Percentiles rank a stretch among this genome's conserved stretches.
These are phyloP conservation scores for Suillus plorans DNA, from an alignment of 768 basidiomycete genomes.

Conservation along the genomic window DNA sequence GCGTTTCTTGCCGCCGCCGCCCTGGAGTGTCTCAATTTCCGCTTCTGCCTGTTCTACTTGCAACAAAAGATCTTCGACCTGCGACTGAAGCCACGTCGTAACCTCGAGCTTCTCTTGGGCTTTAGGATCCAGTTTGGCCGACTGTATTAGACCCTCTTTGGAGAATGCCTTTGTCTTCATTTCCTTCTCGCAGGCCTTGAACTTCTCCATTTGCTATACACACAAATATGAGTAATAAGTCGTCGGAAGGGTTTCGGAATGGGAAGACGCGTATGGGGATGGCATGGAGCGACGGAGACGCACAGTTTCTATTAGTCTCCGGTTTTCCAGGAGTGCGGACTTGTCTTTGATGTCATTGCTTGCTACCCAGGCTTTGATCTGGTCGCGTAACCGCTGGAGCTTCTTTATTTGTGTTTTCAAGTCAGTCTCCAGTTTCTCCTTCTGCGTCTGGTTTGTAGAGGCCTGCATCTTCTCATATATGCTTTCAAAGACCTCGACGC, in stretches of 20 bases:
- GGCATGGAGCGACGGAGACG: constrained; percentile 28
- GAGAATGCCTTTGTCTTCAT: constrained; percentile 99
- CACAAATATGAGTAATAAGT: constrained; percentile 9
- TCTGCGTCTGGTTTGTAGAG: constrained; percentile 94
- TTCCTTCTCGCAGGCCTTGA: constrained; percentile 99
- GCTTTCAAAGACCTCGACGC: constrained; percentile 91
- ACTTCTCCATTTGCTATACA: constrained; percentile 99
- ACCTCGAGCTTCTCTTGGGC: constrained; percentile 95
- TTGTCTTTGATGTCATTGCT: constrained; percentile 99
- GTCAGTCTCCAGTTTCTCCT: constrained; percentile 95
- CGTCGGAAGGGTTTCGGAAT: constrained; percentile 14
- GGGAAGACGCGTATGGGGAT: background rate
- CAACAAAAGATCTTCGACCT: constrained; percentile 88
- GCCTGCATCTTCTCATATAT: constrained; percentile 99
- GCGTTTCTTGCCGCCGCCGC: constrained; percentile 74
- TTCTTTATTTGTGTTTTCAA: constrained; percentile 99
- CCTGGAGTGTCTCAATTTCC: constrained; percentile 85
- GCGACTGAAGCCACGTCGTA: constrained; percentile 80
- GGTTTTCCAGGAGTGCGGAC: constrained; percentile 85
- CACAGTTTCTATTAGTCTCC: constrained; percentile 96
- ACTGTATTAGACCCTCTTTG: constrained; percentile 95
- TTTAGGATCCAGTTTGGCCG: constrained; percentile 92
- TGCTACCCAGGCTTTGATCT: constrained; percentile 95
- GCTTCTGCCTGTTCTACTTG: constrained; percentile 96
- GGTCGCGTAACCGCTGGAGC: constrained; percentile 78